Percentiles rank a stretch among this genome's conserved stretches.
Evolutionary conservation across 2,329 filamentous ascomycete species (phyloP).

Genomic region (Aschersonia sp.): DNA sequence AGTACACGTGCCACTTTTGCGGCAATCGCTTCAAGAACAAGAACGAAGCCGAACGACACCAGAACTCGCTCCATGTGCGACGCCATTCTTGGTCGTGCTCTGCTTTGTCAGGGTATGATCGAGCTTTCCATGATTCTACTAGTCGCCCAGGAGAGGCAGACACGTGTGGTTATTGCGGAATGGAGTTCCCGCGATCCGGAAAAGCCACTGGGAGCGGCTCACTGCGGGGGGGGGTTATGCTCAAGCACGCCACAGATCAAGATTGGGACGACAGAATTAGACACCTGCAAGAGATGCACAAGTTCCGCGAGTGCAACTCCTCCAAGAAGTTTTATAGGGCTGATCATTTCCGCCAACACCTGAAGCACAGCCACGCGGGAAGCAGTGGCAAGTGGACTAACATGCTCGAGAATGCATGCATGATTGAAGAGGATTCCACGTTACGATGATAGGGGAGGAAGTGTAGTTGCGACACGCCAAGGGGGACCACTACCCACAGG

Average conservation of each 20-base stretch:
- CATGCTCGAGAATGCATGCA: constrained; percentile 90
- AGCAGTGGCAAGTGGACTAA: constrained; percentile 99
- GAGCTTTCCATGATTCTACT: constrained; percentile 76
- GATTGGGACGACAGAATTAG: constrained; percentile 81
- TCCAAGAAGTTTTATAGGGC: constrained; percentile 97
- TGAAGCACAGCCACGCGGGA: constrained; percentile 94
- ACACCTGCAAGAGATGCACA: constrained; percentile 83
- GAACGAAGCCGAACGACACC: constrained; percentile 91
- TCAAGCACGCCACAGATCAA: constrained; percentile 50
- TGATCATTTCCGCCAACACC: constrained; percentile 93
- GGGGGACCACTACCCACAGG: no score
- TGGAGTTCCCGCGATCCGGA: constrained; percentile 58
- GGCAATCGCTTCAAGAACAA: constrained; percentile 98
- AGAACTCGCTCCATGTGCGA: constrained; percentile 85
- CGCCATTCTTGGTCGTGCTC: constrained; percentile 96
- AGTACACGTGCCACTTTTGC: constrained; percentile 87
- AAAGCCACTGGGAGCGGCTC: constrained; percentile 18
- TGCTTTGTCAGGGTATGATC: constrained; percentile 61
- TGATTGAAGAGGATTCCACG: constrained; percentile 64
- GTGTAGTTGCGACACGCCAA: not conserved
- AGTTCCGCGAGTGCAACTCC: constrained; percentile 96
- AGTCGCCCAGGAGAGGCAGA: constrained; percentile 54
- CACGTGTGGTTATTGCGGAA: constrained; percentile 87
- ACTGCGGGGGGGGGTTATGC: constrained; percentile 19
- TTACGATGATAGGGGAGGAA: constrained; percentile 11